Evolutionary conservation across 2,329 filamentous ascomycete species (phyloP).

Genomic region (Stromatinia cepivora): DNA sequence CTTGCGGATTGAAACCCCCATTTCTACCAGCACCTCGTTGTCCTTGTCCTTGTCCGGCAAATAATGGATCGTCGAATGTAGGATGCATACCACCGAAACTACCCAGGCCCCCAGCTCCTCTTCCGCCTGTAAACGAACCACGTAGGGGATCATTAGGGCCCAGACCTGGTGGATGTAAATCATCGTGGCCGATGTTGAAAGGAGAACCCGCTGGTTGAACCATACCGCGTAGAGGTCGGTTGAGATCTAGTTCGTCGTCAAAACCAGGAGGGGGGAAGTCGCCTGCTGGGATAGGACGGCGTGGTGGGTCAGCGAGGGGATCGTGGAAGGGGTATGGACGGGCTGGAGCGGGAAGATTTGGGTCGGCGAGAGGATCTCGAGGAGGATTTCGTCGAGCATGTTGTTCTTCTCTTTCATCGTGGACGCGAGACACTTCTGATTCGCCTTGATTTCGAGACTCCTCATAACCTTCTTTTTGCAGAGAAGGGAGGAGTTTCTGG

Average conservation of each 20-base stretch:
- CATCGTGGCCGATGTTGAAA: conserved; percentile 76
- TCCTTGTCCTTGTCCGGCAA: conserved; percentile 52
- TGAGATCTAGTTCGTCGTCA: conserved; percentile 88
- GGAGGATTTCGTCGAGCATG: conserved; percentile 46
- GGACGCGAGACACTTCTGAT: conserved; percentile 45
- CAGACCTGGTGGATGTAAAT: conserved; percentile 82
- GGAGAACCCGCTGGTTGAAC: conserved; percentile 50
- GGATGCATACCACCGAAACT: conserved; percentile 81
- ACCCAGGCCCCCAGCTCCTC: conserved; percentile 56
- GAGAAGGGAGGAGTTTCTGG: conserved; percentile 75
- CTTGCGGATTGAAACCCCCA: conserved; percentile 60
- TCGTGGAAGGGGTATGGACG: conserved; percentile 68
- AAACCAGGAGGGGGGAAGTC: conserved; percentile 88
- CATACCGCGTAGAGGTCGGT: conserved; percentile 60
- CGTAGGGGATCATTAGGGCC: conserved; percentile 82
- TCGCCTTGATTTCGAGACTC: conserved; percentile 25
- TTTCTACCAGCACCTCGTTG: conserved; percentile 47
- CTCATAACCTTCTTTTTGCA: conserved; percentile 78
- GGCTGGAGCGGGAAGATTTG: conserved; percentile 58
- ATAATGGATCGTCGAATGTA: conserved; percentile 88
- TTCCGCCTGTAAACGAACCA: conserved; percentile 60
- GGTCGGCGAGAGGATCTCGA: conserved; percentile 38
- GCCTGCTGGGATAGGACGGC: conserved; percentile 63
- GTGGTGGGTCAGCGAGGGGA: conserved; percentile 61
- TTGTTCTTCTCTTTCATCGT: conserved; percentile 45